These are phyloP conservation scores for Raphanus sativus DNA, from an alignment of 345 rosid species.

Conservation along the genomic window DNA sequence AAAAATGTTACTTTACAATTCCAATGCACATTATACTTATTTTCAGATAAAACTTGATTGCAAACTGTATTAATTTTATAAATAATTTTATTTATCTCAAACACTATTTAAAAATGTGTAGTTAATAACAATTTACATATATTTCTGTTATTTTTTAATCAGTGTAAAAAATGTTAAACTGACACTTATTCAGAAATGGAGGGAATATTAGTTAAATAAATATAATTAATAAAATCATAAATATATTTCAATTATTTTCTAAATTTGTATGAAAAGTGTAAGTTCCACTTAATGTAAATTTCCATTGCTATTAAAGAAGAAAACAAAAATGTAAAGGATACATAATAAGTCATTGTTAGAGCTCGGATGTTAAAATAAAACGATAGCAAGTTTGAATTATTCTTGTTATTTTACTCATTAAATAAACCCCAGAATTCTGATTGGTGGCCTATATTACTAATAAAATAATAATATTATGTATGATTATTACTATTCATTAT, in stretches of 20 bases:
- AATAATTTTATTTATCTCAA: too few species aligned
- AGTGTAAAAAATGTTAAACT: too few species aligned
- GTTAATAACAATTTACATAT: too few species aligned
- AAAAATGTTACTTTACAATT: too few species aligned
- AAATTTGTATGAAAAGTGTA: neutral
- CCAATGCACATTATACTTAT: too few species aligned
- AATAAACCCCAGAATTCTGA: constrained; percentile 3
- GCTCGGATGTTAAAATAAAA: neutral
- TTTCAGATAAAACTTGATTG: too few species aligned
- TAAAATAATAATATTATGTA: constrained; percentile 11
- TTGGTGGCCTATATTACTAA: constrained; percentile 35
- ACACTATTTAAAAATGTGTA: too few species aligned
- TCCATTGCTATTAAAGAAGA: neutral
- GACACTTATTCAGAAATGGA: too few species aligned
- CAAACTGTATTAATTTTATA: too few species aligned
- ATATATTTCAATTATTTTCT: too few species aligned
- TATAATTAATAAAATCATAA: neutral
- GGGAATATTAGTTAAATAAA: too few species aligned
- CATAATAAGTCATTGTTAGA: neutral
- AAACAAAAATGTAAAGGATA: neutral
- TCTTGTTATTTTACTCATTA: constrained; percentile 11
- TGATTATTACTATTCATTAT: constrained; percentile 30
- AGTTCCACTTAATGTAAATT: neutral
- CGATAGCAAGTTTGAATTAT: neutral
- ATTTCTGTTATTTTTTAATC: too few species aligned